Percentiles rank a stretch among this genome's conserved stretches.
These are phyloP conservation scores for Pseudogymnoascus verrucosus DNA, from an alignment of 2,329 filamentous ascomycete species.

Conservation along the genomic window DNA sequence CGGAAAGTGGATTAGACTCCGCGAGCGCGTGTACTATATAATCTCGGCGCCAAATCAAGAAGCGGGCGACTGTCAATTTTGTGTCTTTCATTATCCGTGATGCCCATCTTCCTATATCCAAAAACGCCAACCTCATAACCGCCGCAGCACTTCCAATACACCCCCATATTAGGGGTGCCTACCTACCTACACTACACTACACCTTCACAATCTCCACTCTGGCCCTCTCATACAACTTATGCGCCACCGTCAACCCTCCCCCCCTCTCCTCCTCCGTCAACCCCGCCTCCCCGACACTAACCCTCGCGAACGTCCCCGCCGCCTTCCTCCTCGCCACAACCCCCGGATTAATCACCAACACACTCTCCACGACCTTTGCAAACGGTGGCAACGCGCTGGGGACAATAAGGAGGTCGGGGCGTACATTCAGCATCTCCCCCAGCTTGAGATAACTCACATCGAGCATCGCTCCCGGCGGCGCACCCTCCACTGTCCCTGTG, in stretches of 20 bases:
- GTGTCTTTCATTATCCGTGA: slow-evolving; percentile 12
- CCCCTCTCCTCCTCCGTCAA: slow-evolving; percentile 50
- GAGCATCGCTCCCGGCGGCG: slow-evolving; percentile 66
- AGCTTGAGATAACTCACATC: slow-evolving; percentile 81
- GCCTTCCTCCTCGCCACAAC: slow-evolving; percentile 76
- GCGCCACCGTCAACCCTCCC: slow-evolving; percentile 51
- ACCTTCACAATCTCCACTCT: slow-evolving; percentile 78
- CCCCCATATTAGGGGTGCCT: too few relatives aligned
- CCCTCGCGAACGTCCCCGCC: slow-evolving; percentile 75
- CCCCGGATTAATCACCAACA: slow-evolving; percentile 85
- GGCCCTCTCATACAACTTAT: slow-evolving; percentile 73
- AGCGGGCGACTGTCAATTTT: slow-evolving; percentile 4
- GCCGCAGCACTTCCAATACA: neutral
- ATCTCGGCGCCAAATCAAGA: slow-evolving; percentile 6
- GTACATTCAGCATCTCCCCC: slow-evolving; percentile 80
- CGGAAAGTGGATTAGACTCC: slow-evolving; percentile 42
- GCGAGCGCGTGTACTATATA: slow-evolving; percentile 10
- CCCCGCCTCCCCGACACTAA: slow-evolving; percentile 62
- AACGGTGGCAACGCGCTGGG: slow-evolving; percentile 81
- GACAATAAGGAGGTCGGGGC: slow-evolving; percentile 75
- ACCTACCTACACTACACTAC: slow-evolving; percentile 26
- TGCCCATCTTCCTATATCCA: slow-evolving; percentile 10
- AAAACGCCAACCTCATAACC: slow-evolving; percentile 9
- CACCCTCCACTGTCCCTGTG: slow-evolving; percentile 50
- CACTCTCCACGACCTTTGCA: slow-evolving; percentile 84